Conservation (phyloP, 148 eudicot species). For the Rhododendron henanense region DNA sequence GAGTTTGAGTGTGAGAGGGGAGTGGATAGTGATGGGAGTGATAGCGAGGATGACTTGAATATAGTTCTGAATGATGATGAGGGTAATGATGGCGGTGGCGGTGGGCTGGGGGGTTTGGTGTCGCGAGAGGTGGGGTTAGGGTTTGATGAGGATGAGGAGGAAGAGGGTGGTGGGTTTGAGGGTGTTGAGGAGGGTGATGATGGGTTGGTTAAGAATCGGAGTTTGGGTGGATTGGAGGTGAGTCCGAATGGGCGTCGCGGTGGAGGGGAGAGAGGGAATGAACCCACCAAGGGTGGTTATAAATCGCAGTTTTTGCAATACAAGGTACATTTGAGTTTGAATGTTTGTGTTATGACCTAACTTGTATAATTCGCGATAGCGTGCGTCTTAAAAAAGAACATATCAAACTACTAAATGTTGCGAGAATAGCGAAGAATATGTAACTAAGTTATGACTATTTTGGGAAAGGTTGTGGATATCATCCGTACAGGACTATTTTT, state of each 20-base stretch:
- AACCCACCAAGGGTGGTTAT: slow-evolving; percentile 9
- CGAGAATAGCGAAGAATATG: background rate
- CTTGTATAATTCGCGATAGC: background rate
- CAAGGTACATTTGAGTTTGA: background rate
- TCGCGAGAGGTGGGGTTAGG: slow-evolving; percentile 1
- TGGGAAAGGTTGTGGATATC: background rate
- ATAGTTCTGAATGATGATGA: slow-evolving; percentile 30
- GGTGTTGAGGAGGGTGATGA: slow-evolving; percentile 10
- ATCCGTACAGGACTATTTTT: background rate
- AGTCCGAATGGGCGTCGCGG: background rate
- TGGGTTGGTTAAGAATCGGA: slow-evolving; percentile 10
- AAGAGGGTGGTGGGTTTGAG: background rate
- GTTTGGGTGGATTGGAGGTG: slow-evolving; percentile 10
- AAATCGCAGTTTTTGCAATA: background rate
- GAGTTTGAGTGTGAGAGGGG: slow-evolving; percentile 1
- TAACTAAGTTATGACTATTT: background rate
- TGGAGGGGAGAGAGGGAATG: slow-evolving; percentile 12
- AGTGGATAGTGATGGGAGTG: slow-evolving; percentile 16
- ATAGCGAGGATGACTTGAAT: slow-evolving; percentile 35
- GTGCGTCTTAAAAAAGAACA: background rate
- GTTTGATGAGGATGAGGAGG: slow-evolving; percentile 12
- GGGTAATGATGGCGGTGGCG: background rate
- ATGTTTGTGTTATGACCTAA: background rate
- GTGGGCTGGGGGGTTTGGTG: background rate
- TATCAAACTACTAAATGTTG: background rate